Evolutionary conservation across 169 alveolate genomes (phyloP).

Genomic region (Plasmodium knowlesi): DNA sequence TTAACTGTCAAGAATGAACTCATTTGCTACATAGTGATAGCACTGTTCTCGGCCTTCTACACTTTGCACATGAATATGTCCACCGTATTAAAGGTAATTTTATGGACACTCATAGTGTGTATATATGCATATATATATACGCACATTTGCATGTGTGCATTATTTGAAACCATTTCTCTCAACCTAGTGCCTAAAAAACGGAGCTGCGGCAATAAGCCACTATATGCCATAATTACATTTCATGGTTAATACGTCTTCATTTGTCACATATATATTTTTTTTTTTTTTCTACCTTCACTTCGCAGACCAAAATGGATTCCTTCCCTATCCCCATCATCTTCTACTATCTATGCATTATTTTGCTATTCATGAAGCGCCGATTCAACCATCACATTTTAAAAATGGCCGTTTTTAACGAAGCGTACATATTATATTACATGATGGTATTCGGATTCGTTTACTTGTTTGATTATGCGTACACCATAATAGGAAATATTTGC

Average conservation of each 20-base stretch:
- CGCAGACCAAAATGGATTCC: slow-evolving; percentile 51
- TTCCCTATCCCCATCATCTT: slow-evolving; percentile 38
- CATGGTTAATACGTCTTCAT: background rate
- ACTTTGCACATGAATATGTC: slow-evolving; percentile 56
- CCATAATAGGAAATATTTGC: slow-evolving; percentile 48
- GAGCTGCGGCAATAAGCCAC: background rate
- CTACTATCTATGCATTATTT: slow-evolving; percentile 11
- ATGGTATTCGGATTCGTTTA: slow-evolving; percentile 19
- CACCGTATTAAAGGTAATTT: slow-evolving; percentile 55
- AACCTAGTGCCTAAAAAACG: background rate
- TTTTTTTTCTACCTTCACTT: background rate
- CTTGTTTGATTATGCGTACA: slow-evolving; percentile 55
- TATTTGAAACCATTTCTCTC: background rate
- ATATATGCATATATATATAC: background rate
- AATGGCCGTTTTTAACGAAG: slow-evolving; percentile 12
- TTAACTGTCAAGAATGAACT: slow-evolving; percentile 32
- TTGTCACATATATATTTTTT: background rate
- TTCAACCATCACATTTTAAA: slow-evolving; percentile 17
- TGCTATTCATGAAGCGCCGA: slow-evolving; percentile 29
- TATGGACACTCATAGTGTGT: background rate
- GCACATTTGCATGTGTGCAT: background rate
- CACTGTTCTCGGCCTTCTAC: slow-evolving; percentile 37
- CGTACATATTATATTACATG: slow-evolving; percentile 32
- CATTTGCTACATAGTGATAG: slow-evolving; percentile 15
- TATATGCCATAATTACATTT: background rate